A percentile compares a stretch with the other conserved stretches of the same genome.
These are phyloP conservation scores for Botrytis sinoallii DNA, from an alignment of 2,329 filamentous ascomycete species.

Conservation along the genomic window DNA sequence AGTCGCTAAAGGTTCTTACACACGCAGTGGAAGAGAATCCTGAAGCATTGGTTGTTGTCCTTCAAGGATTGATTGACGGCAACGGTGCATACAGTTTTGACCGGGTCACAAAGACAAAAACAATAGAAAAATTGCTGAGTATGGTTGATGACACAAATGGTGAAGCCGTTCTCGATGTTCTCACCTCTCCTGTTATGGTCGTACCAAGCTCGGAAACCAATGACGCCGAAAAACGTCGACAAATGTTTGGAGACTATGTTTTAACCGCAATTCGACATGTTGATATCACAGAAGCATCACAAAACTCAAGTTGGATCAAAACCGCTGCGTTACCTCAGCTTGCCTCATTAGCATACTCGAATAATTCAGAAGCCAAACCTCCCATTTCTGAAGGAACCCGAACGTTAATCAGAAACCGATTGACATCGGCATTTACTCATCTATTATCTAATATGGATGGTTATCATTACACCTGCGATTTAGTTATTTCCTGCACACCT, in stretches of 20 bases:
- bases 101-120: conserved; percentile 79
- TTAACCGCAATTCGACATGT: conserved; percentile 34
- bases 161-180: conserved; percentile 45
- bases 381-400: conserved; percentile 52
- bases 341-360: conserved; percentile 53
- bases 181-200: conserved; percentile 45
- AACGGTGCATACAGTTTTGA: conserved; percentile 79
- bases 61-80: conserved; percentile 66
- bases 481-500: conserved; percentile 30
- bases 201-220: conserved; percentile 34
- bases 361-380: conserved; percentile 42
- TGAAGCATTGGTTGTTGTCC: conserved; percentile 55
- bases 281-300: conserved; percentile 28
- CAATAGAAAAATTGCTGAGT: conserved; percentile 58
- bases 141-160: conserved; percentile 32
- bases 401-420: conserved; percentile 53
- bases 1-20: conserved; percentile 70
- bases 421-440: conserved; percentile 57
- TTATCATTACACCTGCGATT: conserved; percentile 42
- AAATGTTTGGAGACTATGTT: conserved; percentile 37
- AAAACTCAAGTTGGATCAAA: conserved; percentile 29
- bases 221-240: conserved; percentile 35
- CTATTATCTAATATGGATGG: conserved; percentile 53
- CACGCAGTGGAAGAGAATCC: conserved; percentile 60
- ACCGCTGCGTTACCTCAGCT: conserved; percentile 38